Evolutionary conservation across 495 filamentous ascomycete genomes (phyloP).

Genomic region (Neurospora sp.): DNA sequence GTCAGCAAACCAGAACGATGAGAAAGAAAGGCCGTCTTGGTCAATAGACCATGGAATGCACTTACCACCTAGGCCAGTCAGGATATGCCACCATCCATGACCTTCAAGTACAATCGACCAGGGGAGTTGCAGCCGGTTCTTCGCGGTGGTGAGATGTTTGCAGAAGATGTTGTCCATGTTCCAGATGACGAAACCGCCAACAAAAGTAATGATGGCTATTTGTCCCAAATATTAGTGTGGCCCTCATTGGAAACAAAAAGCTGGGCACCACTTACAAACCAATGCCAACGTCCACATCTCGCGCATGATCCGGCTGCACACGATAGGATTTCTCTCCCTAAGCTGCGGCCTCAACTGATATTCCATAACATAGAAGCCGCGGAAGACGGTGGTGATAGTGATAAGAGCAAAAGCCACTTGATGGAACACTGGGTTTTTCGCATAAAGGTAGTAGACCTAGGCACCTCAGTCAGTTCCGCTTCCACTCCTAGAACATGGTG

Average conservation of each 20-base stretch:
- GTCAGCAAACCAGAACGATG: slow-evolving; percentile 23
- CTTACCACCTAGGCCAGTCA: slow-evolving; percentile 24
- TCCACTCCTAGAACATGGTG: not conserved
- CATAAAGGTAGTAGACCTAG: slow-evolving; percentile 77
- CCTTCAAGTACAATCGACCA: slow-evolving; percentile 89
- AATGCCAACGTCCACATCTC: slow-evolving; percentile 52
- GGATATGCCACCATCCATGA: slow-evolving; percentile 91
- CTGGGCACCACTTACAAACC: slow-evolving; percentile 21
- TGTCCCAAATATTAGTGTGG: not conserved
- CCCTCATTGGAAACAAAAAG: not conserved
- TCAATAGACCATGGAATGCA: not conserved
- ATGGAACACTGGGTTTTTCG: slow-evolving; percentile 88
- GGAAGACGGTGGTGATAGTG: slow-evolving; percentile 66
- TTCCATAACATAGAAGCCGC: slow-evolving; percentile 90
- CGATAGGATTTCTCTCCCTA: slow-evolving; percentile 33
- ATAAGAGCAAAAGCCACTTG: slow-evolving; percentile 78
- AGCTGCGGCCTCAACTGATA: slow-evolving; percentile 54
- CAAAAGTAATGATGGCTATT: slow-evolving; percentile 59
- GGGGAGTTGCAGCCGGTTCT: slow-evolving; percentile 65
- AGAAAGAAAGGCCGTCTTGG: no score
- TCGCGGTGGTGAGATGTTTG: slow-evolving; percentile 54
- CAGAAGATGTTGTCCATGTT: slow-evolving; percentile 79
- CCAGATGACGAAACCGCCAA: slow-evolving; percentile 83
- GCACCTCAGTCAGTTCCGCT: not conserved
- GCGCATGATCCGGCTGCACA: slow-evolving; percentile 63